These are phyloP conservation scores for Phytophthora palmivora DNA, from an alignment of 352 stramenopile genomes.

Conservation along the genomic window DNA sequence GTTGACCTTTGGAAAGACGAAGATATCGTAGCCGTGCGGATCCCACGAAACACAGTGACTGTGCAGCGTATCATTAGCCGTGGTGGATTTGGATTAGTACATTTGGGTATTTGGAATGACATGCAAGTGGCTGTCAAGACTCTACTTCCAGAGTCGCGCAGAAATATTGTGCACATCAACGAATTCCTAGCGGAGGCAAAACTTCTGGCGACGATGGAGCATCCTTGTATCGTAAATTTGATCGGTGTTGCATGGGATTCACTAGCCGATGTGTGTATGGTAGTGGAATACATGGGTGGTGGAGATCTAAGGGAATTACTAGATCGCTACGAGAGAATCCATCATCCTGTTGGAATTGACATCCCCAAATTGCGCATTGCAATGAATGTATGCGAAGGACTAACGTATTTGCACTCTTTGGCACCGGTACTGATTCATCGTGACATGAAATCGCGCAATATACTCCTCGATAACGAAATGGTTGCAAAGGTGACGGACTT, in stretches of 20 bases:
- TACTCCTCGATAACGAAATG: conserved; percentile 42
- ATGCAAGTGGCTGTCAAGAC: conserved; percentile 53
- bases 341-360: conserved; percentile 10
- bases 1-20: conserved; percentile 25
- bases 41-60: conserved; percentile 39
- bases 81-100: conserved; percentile 43
- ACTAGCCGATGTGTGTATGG: conserved; percentile 30
- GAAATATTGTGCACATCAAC: conserved; percentile 44
- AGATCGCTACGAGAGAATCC: neutral
- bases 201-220: conserved; percentile 49
- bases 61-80: conserved; percentile 33
- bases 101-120: conserved; percentile 37
- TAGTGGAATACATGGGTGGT: conserved; percentile 49
- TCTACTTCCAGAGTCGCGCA: conserved; percentile 41
- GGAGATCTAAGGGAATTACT: conserved; percentile 41
- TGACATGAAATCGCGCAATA: too few species aligned
- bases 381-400: neutral
- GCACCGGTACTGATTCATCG: conserved; percentile 34
- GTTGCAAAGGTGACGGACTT: conserved; percentile 62
- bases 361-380: conserved; percentile 8
- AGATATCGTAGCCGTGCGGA: conserved; percentile 25
- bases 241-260: conserved; percentile 44
- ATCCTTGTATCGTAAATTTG: conserved; percentile 34
- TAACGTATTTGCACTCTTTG: conserved; percentile 30
- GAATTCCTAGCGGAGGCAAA: conserved; percentile 52